Evolutionary conservation across 768 basidiomycete species (phyloP), one percentile per base, ranked within the genome.

Genomic region (Suillus weaverae): DNA sequence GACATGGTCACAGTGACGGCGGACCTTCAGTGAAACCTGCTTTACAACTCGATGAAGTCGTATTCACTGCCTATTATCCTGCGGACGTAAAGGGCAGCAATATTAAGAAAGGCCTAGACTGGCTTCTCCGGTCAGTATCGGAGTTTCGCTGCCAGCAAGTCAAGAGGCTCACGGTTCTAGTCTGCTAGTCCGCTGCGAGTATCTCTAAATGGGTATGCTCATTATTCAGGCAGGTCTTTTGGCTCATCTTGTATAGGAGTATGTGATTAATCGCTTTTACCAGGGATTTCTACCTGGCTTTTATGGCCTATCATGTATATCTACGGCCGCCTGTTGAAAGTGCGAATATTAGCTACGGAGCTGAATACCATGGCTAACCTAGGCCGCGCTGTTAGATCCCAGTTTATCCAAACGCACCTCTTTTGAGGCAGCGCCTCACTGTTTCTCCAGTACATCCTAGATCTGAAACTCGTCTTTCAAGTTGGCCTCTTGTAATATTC

Each of bases 401-500:
- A n/a, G 84, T 83, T 30, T 81, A 85, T 69, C 74, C 75, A 13
- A 83, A 85, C 63, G 86, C 86, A 4, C 84, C 85, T 5, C 83
- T 89, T 26, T 79, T 86, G 5, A 59, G 26, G 16, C 71, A 76
- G 43, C 83, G 81, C 13, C 69, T 69, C 4, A 66, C 70, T 33
- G 33, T 55, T 5, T 39, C 53, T 32, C 8, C 38, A 13, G 56
- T 35, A 32, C 16, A 36, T 2, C 41, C 61, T 56, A 33, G 60
- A 32, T 38, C 41, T 57, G 66, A 73, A 62, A 51, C 69, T 26
- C 13, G 22, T 26, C 48, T 7, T 30, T 50, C 33, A 68, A 76
- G 20, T 81, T 92, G 91, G 91, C 91, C 92, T 0, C 81, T 95
- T 36, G 85, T 94, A 36, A 83, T 95, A 46, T 95, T 94, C 76